These are phyloP conservation scores for Podaxis sp. DNA, from an alignment of 768 basidiomycete genomes.

Conservation along the genomic window DNA sequence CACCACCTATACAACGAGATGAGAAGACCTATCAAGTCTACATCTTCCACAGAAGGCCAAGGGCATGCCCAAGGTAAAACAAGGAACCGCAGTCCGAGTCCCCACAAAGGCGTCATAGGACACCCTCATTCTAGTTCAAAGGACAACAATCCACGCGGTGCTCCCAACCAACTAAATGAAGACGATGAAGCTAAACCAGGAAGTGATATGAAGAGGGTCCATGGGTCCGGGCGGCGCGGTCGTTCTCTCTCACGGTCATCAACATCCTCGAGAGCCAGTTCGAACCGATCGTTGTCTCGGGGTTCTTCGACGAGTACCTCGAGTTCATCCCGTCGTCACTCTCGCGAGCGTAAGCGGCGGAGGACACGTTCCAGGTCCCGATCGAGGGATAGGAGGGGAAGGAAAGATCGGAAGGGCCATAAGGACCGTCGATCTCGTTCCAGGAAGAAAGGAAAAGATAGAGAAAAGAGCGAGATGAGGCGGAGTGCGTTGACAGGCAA, in stretches of 20 bases:
- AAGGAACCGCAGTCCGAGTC: not conserved
- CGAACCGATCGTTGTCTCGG: slow-evolving; percentile 8
- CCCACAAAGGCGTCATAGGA: not conserved
- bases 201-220: not conserved
- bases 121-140: not conserved
- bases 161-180: not conserved
- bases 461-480: slow-evolving; percentile 35
- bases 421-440: slow-evolving; percentile 21
- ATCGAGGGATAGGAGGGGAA: not conserved
- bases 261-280: slow-evolving; percentile 11
- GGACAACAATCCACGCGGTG: not conserved
- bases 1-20: not conserved
- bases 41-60: not conserved
- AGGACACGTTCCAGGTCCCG: slow-evolving; percentile 17
- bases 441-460: slow-evolving; percentile 33
- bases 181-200: not conserved
- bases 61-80: not conserved
- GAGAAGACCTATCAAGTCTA: not conserved
- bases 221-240: not conserved
- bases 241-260: slow-evolving; percentile 3
- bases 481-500: slow-evolving; percentile 62
- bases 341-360: slow-evolving; percentile 13
- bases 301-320: not conserved
- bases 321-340: slow-evolving; percentile 5
- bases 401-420: slow-evolving; percentile 18